Evolutionary conservation across 108 stramenopile species (phyloP).

Genomic region (Skeletonema grethae): DNA sequence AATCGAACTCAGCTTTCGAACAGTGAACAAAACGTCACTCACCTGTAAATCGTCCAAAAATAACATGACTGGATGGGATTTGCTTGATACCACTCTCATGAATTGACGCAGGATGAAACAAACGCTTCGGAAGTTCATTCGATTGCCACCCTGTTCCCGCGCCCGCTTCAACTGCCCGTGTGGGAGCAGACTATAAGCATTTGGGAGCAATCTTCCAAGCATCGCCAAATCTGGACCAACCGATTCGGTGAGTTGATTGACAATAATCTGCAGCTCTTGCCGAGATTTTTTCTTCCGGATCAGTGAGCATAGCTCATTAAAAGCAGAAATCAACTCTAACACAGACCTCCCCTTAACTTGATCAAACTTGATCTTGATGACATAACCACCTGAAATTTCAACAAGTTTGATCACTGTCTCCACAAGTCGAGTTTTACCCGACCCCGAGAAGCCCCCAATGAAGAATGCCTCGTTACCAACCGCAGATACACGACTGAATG

Average conservation of each 20-base stretch:
- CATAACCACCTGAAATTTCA: constrained; percentile 5
- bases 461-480: constrained; percentile 40
- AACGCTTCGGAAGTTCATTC: constrained; percentile 34
- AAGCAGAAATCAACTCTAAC: constrained; percentile 26
- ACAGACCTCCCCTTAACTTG: constrained; percentile 26
- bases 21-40: constrained; percentile 14
- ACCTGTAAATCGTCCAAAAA: constrained; percentile 35
- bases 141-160: not conserved
- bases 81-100: constrained; percentile 37
- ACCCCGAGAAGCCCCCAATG: constrained; percentile 37
- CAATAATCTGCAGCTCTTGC: constrained; percentile 1
- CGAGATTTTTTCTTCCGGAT: constrained; percentile 9
- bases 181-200: constrained; percentile 15
- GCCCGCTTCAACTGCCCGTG: not conserved
- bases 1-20: constrained; percentile 28
- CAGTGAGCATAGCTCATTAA: constrained; percentile 34
- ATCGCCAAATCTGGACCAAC: constrained; percentile 36
- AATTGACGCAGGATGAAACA: constrained; percentile 43
- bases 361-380: constrained; percentile 36
- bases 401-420: constrained; percentile 7
- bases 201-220: constrained; percentile 26
- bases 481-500: constrained; percentile 33
- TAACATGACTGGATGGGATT: constrained; percentile 26
- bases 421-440: constrained; percentile 26
- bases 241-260: constrained; percentile 18